These are phyloP conservation scores for Tephrocybe rancida DNA, from an alignment of 768 basidiomycete species.

Conservation along the genomic window DNA sequence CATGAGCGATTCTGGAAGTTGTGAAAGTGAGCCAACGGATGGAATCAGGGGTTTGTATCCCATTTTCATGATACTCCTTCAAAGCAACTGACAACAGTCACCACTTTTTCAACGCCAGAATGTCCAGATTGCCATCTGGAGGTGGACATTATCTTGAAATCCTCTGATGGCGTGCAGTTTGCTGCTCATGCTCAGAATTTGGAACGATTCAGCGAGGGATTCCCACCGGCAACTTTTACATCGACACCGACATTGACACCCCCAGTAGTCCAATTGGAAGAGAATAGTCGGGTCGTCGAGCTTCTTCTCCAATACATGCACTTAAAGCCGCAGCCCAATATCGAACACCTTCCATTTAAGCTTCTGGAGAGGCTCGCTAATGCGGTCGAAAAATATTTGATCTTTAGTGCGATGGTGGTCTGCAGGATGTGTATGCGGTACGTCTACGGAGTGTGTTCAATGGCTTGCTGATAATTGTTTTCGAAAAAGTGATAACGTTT, in stretches of 20 bases:
- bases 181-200: constrained; percentile 8
- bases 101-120: no score
- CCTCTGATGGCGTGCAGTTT: constrained; percentile 6
- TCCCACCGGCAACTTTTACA: constrained; percentile 2
- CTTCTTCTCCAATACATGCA: constrained; percentile 9
- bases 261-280: neutral
- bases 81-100: no score
- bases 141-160: constrained; percentile 7
- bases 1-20: no score
- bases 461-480: no score
- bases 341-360: neutral
- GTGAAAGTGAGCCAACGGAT: no score
- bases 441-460: no score
- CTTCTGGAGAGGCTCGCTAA: constrained; percentile 3
- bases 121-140: neutral
- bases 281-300: neutral
- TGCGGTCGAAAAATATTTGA: constrained; percentile 15
- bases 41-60: no score
- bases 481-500: neutral
- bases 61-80: no score
- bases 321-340: constrained; percentile 2
- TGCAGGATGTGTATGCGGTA: constrained; percentile 15
- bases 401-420: constrained; percentile 11
- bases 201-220: constrained; percentile 8
- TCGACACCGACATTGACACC: neutral